These are phyloP conservation scores for Gossypium gossypioides DNA, from an alignment of 441 rosid genomes.

Conservation along the genomic window DNA sequence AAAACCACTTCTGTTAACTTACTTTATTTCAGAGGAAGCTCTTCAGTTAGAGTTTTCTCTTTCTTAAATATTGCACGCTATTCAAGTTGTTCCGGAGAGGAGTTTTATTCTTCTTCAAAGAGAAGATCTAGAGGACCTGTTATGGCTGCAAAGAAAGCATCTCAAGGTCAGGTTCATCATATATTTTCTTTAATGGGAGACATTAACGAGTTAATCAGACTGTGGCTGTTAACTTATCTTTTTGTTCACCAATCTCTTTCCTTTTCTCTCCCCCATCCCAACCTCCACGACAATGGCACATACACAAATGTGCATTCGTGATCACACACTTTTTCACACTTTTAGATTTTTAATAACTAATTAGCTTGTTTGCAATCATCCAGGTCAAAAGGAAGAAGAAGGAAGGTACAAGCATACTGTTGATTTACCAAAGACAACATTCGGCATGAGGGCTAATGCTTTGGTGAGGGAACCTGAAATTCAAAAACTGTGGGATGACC, in stretches of 20 bases:
- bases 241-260: not conserved
- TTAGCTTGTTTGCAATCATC: conserved; percentile 12
- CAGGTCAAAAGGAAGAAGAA: conserved; percentile 76
- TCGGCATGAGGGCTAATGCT: conserved; percentile 90
- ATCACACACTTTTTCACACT: not conserved
- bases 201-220: not conserved
- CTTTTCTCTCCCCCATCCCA: not conserved
- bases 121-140: conserved; percentile 84
- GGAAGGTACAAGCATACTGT: conserved; percentile 87
- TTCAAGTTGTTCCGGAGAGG: conserved; percentile 34
- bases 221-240: not conserved
- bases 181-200: not conserved
- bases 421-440: conserved; percentile 79
- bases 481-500: conserved; percentile 80
- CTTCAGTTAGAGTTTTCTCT: conserved; percentile 38
- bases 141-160: conserved; percentile 81
- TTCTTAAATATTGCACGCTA: conserved; percentile 31
- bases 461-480: conserved; percentile 83
- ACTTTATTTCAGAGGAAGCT: conserved; percentile 31
- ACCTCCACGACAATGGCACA: not conserved
- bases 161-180: conserved; percentile 40
- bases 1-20: conserved; percentile 29
- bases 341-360: conserved; percentile 1
- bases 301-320: not conserved
- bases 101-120: conserved; percentile 50